Conservation (phyloP, 139 green algal genomes). For the Picochlorum sp. region DNA sequence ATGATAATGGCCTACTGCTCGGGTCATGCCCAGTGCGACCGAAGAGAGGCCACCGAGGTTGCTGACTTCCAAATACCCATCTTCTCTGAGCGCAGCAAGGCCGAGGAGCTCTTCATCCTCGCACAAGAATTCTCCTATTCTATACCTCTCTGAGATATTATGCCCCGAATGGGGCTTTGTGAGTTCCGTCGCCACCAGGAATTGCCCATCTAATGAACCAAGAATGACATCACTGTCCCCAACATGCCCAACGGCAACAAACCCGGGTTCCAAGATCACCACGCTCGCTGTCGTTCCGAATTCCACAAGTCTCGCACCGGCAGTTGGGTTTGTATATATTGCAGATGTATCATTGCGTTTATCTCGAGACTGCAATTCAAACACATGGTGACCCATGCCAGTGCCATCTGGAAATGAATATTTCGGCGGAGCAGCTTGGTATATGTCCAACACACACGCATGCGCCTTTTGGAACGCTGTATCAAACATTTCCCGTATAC, state of each 20-base stretch:
- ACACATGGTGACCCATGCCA: not conserved
- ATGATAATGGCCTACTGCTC: constrained; percentile 43
- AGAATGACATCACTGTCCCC: constrained; percentile 54
- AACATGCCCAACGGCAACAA: constrained; percentile 38
- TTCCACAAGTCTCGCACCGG: constrained; percentile 33
- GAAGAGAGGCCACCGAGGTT: constrained; percentile 13
- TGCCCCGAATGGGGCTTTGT: constrained; percentile 11
- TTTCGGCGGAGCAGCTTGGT: not conserved
- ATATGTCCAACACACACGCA: not conserved
- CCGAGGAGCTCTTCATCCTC: not conserved
- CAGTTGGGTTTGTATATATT: constrained; percentile 2
- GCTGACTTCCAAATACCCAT: constrained; percentile 47
- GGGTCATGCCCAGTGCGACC: constrained; percentile 58
- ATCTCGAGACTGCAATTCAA: not conserved
- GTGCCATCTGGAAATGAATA: not conserved
- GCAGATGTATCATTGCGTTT: not conserved
- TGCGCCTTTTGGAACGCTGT: constrained; percentile 4
- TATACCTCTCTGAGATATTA: constrained; percentile 4
- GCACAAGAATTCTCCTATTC: constrained; percentile 10
- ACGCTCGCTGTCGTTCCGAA: constrained; percentile 55
- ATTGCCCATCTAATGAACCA: constrained; percentile 20
- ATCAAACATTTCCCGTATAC: not conserved
- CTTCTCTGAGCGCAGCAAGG: not conserved
- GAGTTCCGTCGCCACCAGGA: not conserved
- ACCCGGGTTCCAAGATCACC: constrained; percentile 40